phyloP scores from a whole-genome alignment of 2,329 filamentous ascomycete species.

The Neurospora crassa region DNA sequence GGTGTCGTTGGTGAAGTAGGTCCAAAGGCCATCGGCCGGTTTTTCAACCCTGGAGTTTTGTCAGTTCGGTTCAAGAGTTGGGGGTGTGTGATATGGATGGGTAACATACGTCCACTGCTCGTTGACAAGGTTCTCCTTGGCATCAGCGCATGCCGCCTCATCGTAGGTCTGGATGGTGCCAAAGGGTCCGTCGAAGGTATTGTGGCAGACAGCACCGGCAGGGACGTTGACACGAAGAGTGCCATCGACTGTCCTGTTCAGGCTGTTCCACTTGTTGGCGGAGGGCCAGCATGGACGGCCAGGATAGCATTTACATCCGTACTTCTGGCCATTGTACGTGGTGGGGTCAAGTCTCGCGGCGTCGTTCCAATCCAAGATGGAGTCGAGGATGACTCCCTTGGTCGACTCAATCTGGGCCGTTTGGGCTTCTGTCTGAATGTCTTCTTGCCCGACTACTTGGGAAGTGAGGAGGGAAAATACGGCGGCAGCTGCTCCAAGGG shows the following conservation, averaged over 20 bases:
- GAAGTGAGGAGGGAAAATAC: not conserved
- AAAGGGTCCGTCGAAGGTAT: constrained; percentile 26
- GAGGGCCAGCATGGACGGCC: constrained; percentile 18
- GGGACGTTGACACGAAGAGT: constrained; percentile 23
- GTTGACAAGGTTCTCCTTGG: constrained; percentile 21
- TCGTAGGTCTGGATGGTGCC: constrained; percentile 27
- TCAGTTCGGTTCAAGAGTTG: not conserved
- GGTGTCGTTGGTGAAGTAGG: constrained; percentile 31
- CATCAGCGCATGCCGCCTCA: constrained; percentile 23
- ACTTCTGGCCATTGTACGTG: constrained; percentile 9
- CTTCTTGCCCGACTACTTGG: not conserved
- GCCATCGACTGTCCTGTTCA: constrained; percentile 27
- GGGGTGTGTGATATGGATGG: too few species aligned
- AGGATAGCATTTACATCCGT: constrained; percentile 19
- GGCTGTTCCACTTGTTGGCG: constrained; percentile 11
- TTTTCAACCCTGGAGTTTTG: constrained; percentile 8
- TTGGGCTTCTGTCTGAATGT: not conserved
- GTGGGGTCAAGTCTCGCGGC: constrained; percentile 1
- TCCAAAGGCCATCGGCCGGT: constrained; percentile 25
- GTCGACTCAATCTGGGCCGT: not conserved
- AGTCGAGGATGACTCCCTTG: not conserved
- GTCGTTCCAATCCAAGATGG: constrained; percentile 11
- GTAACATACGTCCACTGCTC: constrained; percentile 28
- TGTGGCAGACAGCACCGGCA: constrained; percentile 24
- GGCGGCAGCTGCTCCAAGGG: not conserved